Conservation (phyloP, 192 early-diverging fungal species). For the Phlyctochytrium bullatum region DNA sequence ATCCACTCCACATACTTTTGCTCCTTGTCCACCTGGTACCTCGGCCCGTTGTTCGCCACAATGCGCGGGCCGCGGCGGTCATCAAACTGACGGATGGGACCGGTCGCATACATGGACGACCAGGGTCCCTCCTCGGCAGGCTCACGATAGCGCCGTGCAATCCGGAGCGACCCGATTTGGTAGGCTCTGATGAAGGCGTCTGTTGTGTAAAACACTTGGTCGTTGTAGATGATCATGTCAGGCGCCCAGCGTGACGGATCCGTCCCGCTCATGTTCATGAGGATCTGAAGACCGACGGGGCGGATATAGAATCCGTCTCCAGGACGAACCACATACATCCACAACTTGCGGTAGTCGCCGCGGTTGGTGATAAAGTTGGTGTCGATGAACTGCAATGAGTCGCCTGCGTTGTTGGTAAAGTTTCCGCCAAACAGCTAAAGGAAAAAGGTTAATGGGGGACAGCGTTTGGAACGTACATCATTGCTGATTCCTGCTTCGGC, state of each 20-base stretch:
- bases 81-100: background rate
- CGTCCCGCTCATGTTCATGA: background rate
- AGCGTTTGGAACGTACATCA: background rate
- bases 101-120: background rate
- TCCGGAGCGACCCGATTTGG: background rate
- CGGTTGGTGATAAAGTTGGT: no score
- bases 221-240: background rate
- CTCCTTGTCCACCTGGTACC: slow-evolving; percentile 12
- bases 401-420: background rate
- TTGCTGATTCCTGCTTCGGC: background rate
- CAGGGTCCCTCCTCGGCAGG: background rate
- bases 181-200: background rate
- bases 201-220: background rate
- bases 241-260: background rate
- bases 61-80: background rate
- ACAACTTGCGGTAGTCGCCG: no score
- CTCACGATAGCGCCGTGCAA: background rate
- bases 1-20: slow-evolving; percentile 18
- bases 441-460: background rate
- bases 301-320: no score
- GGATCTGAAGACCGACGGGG: background rate
- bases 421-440: background rate
- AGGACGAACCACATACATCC: no score
- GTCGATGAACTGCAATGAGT: background rate
- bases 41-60: background rate